These are phyloP conservation scores for Leishmania tarentolae DNA, from an alignment of 208 protist species.

Conservation along the genomic window DNA sequence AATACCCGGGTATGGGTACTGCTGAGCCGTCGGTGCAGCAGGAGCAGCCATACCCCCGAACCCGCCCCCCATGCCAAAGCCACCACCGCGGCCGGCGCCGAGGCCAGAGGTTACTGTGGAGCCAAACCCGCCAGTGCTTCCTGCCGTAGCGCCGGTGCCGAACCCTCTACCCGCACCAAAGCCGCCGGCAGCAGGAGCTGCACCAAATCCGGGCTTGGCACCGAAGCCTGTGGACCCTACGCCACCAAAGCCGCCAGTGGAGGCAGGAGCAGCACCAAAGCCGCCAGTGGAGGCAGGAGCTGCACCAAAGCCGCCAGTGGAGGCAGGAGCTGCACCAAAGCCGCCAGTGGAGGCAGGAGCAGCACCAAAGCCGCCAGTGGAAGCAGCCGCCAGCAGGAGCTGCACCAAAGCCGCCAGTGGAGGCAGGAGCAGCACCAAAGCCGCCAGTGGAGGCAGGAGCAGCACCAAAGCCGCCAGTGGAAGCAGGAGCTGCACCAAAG, in stretches of 20 bases:
- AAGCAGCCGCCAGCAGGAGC: slow-evolving; percentile 1
- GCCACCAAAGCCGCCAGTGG: slow-evolving; percentile 15
- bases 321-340: slow-evolving; percentile 30
- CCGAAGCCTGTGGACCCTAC: background rate
- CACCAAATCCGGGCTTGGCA: slow-evolving; percentile 34
- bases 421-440: slow-evolving; percentile 7
- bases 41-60: slow-evolving; percentile 14
- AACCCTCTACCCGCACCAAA: slow-evolving; percentile 28
- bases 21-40: slow-evolving; percentile 31
- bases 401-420: slow-evolving; percentile 16
- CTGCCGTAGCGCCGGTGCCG: slow-evolving; percentile 3
- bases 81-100: slow-evolving; percentile 6
- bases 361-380: slow-evolving; percentile 35
- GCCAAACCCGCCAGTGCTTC: slow-evolving; percentile 25
- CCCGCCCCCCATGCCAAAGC: slow-evolving; percentile 28
- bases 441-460: slow-evolving; percentile 23
- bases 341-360: slow-evolving; percentile 18
- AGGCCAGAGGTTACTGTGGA: slow-evolving; percentile 2
- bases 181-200: slow-evolving; percentile 19
- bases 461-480: slow-evolving; percentile 35
- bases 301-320: slow-evolving; percentile 35
- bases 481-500: slow-evolving; percentile 30
- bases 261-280: slow-evolving; percentile 7
- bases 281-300: slow-evolving; percentile 22
- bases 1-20: slow-evolving; percentile 68